Percentiles rank a stretch among this genome's conserved stretches.
phyloP scores from a whole-genome alignment of 208 protist species.

The Sergeia podlipaevii region DNA sequence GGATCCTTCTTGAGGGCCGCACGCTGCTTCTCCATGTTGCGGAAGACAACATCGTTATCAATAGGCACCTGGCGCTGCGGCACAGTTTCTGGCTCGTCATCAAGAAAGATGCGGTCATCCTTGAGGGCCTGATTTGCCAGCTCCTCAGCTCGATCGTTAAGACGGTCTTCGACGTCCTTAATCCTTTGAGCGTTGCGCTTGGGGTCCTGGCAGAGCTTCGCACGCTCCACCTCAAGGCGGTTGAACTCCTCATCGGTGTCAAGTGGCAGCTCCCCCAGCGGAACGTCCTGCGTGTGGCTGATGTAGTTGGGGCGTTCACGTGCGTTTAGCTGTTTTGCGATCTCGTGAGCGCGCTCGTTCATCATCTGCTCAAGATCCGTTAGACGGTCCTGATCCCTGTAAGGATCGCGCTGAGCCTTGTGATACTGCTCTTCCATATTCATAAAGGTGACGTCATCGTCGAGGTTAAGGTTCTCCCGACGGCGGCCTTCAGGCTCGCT shows the following conservation, averaged over 20 bases:
- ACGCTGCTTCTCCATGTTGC: slow-evolving; percentile 56
- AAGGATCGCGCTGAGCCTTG: slow-evolving; percentile 44
- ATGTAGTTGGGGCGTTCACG: slow-evolving; percentile 53
- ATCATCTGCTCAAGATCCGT: slow-evolving; percentile 65
- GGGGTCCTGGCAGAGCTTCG: slow-evolving; percentile 54
- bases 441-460: slow-evolving; percentile 56
- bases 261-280: slow-evolving; percentile 59
- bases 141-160: slow-evolving; percentile 60
- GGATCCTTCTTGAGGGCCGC: slow-evolving; percentile 51
- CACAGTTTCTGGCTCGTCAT: slow-evolving; percentile 61
- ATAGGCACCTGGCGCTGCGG: slow-evolving; percentile 55
- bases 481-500: slow-evolving; percentile 54
- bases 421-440: slow-evolving; percentile 70
- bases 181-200: slow-evolving; percentile 34
- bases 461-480: slow-evolving; percentile 41
- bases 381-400: slow-evolving; percentile 47
- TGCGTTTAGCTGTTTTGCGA: slow-evolving; percentile 61
- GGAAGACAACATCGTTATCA: slow-evolving; percentile 61
- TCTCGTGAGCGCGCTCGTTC: slow-evolving; percentile 58
- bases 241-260: slow-evolving; percentile 66
- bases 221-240: slow-evolving; percentile 55
- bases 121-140: slow-evolving; percentile 61
- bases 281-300: slow-evolving; percentile 36
- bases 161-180: slow-evolving; percentile 38
- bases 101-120: slow-evolving; percentile 77